Conservation (phyloP, 352 stramenopile genomes). For the Aphanomyces euteiches region DNA sequence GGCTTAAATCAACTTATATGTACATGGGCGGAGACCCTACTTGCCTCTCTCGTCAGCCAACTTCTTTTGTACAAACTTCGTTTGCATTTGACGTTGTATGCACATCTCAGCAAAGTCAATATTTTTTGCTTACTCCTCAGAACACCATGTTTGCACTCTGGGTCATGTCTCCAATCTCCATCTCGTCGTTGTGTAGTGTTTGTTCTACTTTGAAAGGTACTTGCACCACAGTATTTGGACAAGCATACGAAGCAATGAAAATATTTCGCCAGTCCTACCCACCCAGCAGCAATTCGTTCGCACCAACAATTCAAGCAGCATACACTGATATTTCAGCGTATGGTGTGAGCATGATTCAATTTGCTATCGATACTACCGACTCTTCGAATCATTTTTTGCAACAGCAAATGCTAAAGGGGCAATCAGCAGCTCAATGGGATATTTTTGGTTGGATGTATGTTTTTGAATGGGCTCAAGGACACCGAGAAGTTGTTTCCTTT, state of each 20-base stretch:
- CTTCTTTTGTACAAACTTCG: slow-evolving; percentile 7
- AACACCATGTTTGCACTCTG: not conserved
- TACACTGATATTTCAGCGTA: not conserved
- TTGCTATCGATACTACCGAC: not conserved
- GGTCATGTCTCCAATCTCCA: not conserved
- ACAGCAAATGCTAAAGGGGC: not conserved
- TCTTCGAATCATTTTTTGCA: not conserved
- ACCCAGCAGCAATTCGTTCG: too few species aligned
- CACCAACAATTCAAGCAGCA: not conserved
- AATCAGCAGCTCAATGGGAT: not conserved
- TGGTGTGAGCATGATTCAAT: not conserved
- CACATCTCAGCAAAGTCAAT: not conserved
- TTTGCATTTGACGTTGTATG: slow-evolving; percentile 24
- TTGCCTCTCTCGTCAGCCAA: not conserved
- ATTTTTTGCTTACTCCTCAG: not conserved
- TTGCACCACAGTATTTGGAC: too few species aligned
- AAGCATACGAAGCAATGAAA: too few species aligned
- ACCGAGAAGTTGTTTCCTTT: slow-evolving; percentile 2
- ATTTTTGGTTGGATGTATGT: slow-evolving; percentile 13
- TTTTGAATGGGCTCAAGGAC: not conserved
- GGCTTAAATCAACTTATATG: not conserved
- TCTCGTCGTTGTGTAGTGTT: not conserved
- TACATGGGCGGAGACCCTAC: slow-evolving; percentile 5
- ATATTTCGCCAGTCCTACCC: too few species aligned
- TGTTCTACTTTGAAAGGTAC: not conserved